Evolutionary conservation across 305 asterid genomes (phyloP).

Genomic region (Fraxinus velutina): DNA sequence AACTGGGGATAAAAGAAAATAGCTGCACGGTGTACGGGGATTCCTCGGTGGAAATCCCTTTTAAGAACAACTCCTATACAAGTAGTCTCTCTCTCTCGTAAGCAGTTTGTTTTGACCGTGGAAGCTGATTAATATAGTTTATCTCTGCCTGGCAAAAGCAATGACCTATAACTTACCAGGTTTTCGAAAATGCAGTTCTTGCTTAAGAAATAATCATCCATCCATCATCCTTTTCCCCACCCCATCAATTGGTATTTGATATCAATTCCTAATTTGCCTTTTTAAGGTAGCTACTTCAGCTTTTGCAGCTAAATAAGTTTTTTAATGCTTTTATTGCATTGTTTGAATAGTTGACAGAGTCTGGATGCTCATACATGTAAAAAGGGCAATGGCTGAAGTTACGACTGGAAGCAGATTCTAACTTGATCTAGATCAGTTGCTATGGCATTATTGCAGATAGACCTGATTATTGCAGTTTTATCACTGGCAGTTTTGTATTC

Average conservation of each 20-base stretch:
- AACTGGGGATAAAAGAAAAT: neutral
- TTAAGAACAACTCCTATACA: neutral
- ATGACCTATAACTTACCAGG: neutral
- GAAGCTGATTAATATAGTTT: neutral
- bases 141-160: neutral
- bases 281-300: neutral
- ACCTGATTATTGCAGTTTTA: conserved; percentile 26
- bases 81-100: neutral
- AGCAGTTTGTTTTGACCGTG: neutral
- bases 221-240: neutral
- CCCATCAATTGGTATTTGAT: neutral
- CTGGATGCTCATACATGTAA: neutral
- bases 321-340: neutral
- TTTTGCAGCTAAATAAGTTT: neutral
- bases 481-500: conserved; percentile 24
- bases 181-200: neutral
- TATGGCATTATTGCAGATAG: conserved; percentile 23
- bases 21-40: neutral
- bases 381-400: neutral
- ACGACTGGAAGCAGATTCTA: neutral
- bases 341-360: neutral
- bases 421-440: conserved; percentile 4
- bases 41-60: neutral
- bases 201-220: neutral
- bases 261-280: neutral